phyloP scores from a whole-genome alignment of 345 rosid species.

The Firmiana major region DNA sequence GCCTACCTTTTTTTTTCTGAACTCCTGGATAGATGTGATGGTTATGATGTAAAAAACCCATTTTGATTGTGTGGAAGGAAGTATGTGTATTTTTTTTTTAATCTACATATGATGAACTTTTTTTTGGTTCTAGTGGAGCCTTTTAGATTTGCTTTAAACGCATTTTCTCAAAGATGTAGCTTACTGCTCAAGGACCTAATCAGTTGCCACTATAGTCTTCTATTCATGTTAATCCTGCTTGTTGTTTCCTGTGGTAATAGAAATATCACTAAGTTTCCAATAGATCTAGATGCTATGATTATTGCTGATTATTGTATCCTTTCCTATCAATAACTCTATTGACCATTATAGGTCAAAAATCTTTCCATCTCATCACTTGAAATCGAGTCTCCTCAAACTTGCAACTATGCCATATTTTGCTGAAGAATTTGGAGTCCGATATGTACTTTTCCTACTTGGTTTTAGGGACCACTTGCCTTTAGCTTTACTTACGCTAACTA shows the following conservation, averaged over 20 bases:
- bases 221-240: background rate
- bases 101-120: no score
- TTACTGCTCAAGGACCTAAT: background rate
- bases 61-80: background rate
- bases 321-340: background rate
- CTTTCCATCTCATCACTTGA: background rate
- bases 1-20: background rate
- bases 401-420: background rate
- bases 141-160: background rate
- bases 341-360: background rate
- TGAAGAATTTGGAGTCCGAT: background rate
- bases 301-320: background rate
- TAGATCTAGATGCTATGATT: background rate
- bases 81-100: background rate
- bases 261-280: background rate
- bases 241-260: background rate
- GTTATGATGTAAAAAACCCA: background rate
- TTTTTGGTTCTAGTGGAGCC: background rate
- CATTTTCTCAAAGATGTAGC: background rate
- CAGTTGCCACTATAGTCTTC: background rate
- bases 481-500: background rate
- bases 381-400: background rate
- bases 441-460: background rate
- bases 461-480: background rate
- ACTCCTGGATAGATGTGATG: background rate